A percentile compares a stretch with the other conserved stretches of the same genome.
These are phyloP conservation scores for Mrakia frigida DNA, from an alignment of 768 basidiomycete genomes.

Conservation along the genomic window DNA sequence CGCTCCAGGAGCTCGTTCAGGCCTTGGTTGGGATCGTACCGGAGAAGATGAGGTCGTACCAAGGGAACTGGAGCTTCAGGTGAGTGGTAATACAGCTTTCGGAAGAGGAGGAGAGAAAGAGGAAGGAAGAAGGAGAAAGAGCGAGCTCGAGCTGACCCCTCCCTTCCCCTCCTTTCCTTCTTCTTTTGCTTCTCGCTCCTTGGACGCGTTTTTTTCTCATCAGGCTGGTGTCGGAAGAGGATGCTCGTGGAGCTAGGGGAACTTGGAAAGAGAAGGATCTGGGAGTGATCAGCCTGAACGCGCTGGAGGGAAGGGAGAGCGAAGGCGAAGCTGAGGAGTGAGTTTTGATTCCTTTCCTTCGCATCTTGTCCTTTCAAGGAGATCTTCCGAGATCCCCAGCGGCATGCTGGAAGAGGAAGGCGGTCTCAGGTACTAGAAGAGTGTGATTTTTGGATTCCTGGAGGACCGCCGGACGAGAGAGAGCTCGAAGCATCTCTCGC, in stretches of 20 bases:
- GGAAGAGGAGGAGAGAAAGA: neutral
- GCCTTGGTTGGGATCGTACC: neutral
- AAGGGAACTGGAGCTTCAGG: constrained; percentile 9
- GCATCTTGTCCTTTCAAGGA: neutral
- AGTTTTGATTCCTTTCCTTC: neutral
- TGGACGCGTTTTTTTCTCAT: neutral
- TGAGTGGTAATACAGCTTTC: neutral
- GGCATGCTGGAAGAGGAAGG: no score
- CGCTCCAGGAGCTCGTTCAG: neutral
- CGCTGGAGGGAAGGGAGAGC: neutral
- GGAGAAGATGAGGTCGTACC: neutral
- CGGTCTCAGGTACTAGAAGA: no score
- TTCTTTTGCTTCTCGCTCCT: neutral
- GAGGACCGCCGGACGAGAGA: no score
- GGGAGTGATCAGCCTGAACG: neutral
- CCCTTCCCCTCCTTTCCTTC: neutral
- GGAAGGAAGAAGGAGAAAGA: neutral
- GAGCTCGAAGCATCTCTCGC: no score
- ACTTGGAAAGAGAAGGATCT: constrained; percentile 12
- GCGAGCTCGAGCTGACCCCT: neutral
- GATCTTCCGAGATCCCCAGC: no score
- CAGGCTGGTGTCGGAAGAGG: constrained; percentile 7
- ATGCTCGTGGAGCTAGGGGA: neutral
- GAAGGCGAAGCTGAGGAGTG: neutral
- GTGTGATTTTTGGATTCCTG: no score